Base-by-base conservation (phyloP, 345 rosid species). In the Luvunga scandens region DNA sequence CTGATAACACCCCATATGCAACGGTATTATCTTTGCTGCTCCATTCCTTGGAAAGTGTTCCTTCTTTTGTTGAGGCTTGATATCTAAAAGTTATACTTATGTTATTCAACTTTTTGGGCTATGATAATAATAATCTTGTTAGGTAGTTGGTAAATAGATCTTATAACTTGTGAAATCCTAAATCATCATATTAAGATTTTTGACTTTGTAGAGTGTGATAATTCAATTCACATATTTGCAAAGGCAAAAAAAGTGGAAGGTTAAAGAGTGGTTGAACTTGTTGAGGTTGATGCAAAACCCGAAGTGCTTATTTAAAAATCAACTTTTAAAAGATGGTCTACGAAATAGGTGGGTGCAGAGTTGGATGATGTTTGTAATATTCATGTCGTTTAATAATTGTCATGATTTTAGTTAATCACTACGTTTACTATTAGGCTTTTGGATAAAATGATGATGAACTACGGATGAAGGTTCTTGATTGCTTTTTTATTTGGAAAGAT, bases 241-340 rank as follows among this genome's bases (percentile, higher is more conserved):
- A 85, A 80, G 95, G 95, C 59, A 91, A 92, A 81, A 90, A 89
- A n/a, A n/a, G n/a, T 91, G 97, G 99, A 92, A 85, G 79, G 84
- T 96, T 68, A 91, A 88, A 83, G 91, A 94, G 68, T 96, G 99
- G 99, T 78, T 96, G 74, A 83, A 85, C 81, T 85, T 96, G 84
- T 83, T 96, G 81, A 94, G 87, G 80, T 79, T 86, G 79, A 89
- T 94, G 90, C 85, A 85, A 80, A 90, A 91, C 73, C 85, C 92
- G 28, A 88, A 77, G 81, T 86, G 94, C 57, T 88, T 89, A 56
- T 81, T 84, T 48, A 80, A 60, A 38, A 86, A 88, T 83, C 90
- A 88, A 72, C 91, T 91, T 80, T 39, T 96, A 64, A 94, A 90
- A 84, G 87, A 89, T 71, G 88, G 90, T 78, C 84, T 92, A 83